These are phyloP conservation scores for Suillus sp. DNA, from an alignment of 768 basidiomycete species.

Conservation along the genomic window DNA sequence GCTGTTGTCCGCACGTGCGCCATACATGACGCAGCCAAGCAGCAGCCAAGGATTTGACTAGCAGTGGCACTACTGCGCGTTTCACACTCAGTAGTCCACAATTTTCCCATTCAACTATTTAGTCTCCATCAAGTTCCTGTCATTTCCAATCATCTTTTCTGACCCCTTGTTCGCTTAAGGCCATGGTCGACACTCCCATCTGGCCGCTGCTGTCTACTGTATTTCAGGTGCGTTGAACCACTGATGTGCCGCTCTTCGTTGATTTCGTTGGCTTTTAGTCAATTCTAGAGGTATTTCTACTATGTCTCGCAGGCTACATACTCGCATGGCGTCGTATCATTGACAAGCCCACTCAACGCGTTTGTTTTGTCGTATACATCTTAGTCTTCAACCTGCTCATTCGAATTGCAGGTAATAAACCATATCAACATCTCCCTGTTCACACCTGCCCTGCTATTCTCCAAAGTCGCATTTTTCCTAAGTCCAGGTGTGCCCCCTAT, in stretches of 20 bases:
- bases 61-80: neutral
- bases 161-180: neutral
- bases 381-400: slow-evolving; percentile 3
- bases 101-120: slow-evolving; percentile 8
- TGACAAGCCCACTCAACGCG: slow-evolving; percentile 89
- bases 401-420: slow-evolving; percentile 57
- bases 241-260: neutral
- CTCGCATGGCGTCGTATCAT: slow-evolving; percentile 80
- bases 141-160: neutral
- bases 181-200: slow-evolving; percentile 11
- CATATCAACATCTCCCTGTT: slow-evolving; percentile 87
- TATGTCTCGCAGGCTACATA: slow-evolving; percentile 82
- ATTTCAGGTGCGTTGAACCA: slow-evolving; percentile 28
- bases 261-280: slow-evolving; percentile 50
- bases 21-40: neutral
- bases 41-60: neutral
- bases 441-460: slow-evolving; percentile 85
- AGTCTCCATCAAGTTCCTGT: neutral
- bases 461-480: slow-evolving; percentile 92
- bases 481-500: slow-evolving; percentile 58
- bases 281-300: slow-evolving; percentile 84
- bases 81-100: neutral
- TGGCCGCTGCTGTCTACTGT: slow-evolving; percentile 28
- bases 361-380: slow-evolving; percentile 34
- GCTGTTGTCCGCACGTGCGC: neutral